Evolutionary conservation across 192 early-diverging fungal species (phyloP).

Genomic region (Coemansia sp.): DNA sequence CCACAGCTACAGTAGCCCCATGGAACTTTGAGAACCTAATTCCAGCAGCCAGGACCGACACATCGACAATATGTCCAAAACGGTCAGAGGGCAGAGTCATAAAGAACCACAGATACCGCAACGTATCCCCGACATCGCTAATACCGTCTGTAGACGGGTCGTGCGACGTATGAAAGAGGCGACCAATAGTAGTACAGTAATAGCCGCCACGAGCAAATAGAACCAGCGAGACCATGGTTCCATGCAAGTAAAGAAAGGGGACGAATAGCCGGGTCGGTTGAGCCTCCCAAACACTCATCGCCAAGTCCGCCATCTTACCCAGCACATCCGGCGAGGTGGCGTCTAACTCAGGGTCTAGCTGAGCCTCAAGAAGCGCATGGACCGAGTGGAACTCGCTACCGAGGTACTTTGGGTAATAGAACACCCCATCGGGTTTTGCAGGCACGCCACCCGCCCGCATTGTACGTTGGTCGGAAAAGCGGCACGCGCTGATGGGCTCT

Average conservation of each 20-base stretch:
- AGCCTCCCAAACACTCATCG: slow-evolving; percentile 1
- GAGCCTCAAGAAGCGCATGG: neutral
- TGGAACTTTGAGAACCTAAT: neutral
- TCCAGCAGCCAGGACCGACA: neutral
- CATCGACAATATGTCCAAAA: slow-evolving; percentile 6
- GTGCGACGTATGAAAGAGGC: neutral
- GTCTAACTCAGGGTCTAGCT: neutral
- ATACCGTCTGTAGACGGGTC: neutral
- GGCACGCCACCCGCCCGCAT: neutral
- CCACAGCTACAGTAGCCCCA: neutral
- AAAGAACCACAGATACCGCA: slow-evolving; percentile 7
- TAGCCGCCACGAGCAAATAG: slow-evolving; percentile 13
- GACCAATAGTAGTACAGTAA: neutral
- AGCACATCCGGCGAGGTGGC: neutral
- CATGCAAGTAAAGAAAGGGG: slow-evolving; percentile 10
- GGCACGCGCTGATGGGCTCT: neutral
- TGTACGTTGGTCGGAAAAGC: neutral
- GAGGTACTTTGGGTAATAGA: neutral
- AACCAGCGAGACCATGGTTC: neutral
- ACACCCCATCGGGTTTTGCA: neutral
- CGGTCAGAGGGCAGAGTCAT: neutral
- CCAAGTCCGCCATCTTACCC: slow-evolving; percentile 12
- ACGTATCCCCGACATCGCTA: neutral
- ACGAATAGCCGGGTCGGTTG: slow-evolving; percentile 16
- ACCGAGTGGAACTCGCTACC: neutral